phyloP scores from a whole-genome alignment of 2,329 filamentous ascomycete genomes.

The Huntiella omanensis region DNA sequence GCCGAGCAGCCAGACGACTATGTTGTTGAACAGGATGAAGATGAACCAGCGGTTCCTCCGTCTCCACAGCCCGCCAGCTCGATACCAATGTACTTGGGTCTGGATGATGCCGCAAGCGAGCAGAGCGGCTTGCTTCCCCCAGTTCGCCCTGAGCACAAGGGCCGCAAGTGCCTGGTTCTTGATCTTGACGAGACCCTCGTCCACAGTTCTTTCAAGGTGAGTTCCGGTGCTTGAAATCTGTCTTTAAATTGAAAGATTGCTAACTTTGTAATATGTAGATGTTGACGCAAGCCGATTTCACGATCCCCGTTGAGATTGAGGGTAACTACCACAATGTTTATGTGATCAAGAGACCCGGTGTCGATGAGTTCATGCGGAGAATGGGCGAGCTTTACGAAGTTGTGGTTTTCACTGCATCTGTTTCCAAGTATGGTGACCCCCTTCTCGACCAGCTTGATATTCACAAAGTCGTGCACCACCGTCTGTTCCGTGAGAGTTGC shows the following conservation, averaged over 20 bases:
- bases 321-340: slow-evolving; percentile 99
- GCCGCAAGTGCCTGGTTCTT: slow-evolving; percentile 83
- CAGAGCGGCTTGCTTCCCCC: slow-evolving; percentile 63
- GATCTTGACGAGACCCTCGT: slow-evolving; percentile 94
- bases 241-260: not conserved
- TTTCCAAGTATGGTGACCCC: slow-evolving; percentile 97
- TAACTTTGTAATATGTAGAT: slow-evolving; percentile 37
- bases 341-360: slow-evolving; percentile 96
- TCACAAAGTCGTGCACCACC: slow-evolving; percentile 87
- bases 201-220: slow-evolving; percentile 96
- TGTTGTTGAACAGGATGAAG: slow-evolving; percentile 13
- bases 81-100: slow-evolving; percentile 3
- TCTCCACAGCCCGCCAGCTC: slow-evolving; percentile 19
- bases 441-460: slow-evolving; percentile 93
- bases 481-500: slow-evolving; percentile 93
- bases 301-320: slow-evolving; percentile 96
- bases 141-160: slow-evolving; percentile 57
- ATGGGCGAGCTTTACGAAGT: slow-evolving; percentile 97
- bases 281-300: slow-evolving; percentile 94
- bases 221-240: slow-evolving; percentile 6
- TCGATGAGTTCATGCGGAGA: slow-evolving; percentile 97
- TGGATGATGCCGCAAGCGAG: slow-evolving; percentile 1
- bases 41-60: slow-evolving; percentile 20
- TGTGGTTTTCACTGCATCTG: slow-evolving; percentile 94
- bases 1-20: slow-evolving; percentile 11